Base-by-base conservation (phyloP, 208 protist species). In the Crithidia mellificae region DNA sequence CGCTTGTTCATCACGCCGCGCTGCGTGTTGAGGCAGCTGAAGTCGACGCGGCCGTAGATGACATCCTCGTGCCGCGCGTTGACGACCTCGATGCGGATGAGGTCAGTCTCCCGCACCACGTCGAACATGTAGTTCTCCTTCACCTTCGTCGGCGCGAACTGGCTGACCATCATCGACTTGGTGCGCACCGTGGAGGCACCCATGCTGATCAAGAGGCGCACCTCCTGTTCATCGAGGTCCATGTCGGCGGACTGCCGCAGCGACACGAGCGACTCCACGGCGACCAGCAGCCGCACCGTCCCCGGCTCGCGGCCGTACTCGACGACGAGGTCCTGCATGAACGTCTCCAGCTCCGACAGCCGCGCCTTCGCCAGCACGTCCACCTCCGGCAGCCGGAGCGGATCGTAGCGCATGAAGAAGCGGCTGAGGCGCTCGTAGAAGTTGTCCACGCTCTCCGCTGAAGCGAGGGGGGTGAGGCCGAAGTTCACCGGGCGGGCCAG, bases 381-480 rank as follows among this genome's bases (percentile, higher is more conserved):
- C 32, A 95, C 71, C 47, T 80, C 25, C 30, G 78, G 81, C 58
- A 95, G 56, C 15, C 70, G 77, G n/a, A 74, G 50, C 11, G 69
- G 72, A 57, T 95, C 87, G 74, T 95, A 95, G 9, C 85, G 78
- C 39, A 78, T 77, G 49, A 93, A 91, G 66, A 92, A 95, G 43
- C 73, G 55, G 66, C 71, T 80, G 17, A 95, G 75, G 3, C 90
- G 85, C 20, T 85, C 74, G 78, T 92, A 88, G 68, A 88, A 84
- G 44, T 63, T 53, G 59, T 95, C 87, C 8, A 90, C 67, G 41
- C 72, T 47, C 32, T 74, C 72, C 17, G 65, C 76, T 20, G 63
- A 3, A 15, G 86, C 71, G n/a, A 68, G 17, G 8, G 81, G 77
- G 9, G 71, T 75, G 22, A 72, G 38, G 53, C 85, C 87, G 58